Evolutionary conservation across 2,329 filamentous ascomycete species (phyloP).

Genomic region (Fusarium sp.): DNA sequence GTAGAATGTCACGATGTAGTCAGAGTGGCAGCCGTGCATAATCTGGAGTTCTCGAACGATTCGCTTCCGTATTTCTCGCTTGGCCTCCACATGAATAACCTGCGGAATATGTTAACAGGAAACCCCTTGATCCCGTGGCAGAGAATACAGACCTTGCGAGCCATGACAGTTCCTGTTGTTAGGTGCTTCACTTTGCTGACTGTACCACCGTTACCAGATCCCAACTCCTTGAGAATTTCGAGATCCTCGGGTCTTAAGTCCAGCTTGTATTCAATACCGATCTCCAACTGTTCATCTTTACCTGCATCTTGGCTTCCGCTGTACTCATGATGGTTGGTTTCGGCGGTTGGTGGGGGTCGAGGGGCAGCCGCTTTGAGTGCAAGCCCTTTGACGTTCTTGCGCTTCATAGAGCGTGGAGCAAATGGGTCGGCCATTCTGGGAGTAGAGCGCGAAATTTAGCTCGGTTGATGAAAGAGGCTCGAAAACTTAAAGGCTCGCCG

Average conservation of each 20-base stretch:
- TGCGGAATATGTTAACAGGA: slow-evolving; percentile 49
- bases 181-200: slow-evolving; percentile 98
- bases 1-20: slow-evolving; percentile 97
- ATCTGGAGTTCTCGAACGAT: slow-evolving; percentile 98
- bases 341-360: slow-evolving; percentile 74
- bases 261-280: slow-evolving; percentile 95
- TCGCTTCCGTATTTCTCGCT: slow-evolving; percentile 94
- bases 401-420: slow-evolving; percentile 86
- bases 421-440: slow-evolving; percentile 68
- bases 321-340: slow-evolving; percentile 70
- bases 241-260: slow-evolving; percentile 92
- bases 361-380: slow-evolving; percentile 82
- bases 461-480: not conserved
- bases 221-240: slow-evolving; percentile 91
- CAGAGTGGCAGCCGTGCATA: slow-evolving; percentile 96
- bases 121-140: not conserved
- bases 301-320: slow-evolving; percentile 66
- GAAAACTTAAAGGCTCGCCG: not conserved
- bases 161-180: slow-evolving; percentile 95
- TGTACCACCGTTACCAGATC: slow-evolving; percentile 94
- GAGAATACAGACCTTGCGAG: slow-evolving; percentile 77
- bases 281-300: slow-evolving; percentile 76
- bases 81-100: slow-evolving; percentile 98
- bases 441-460: not conserved
- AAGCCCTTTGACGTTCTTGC: slow-evolving; percentile 98